Evolutionary conservation across 1,284 basidiomycete genomes (phyloP).

Genomic region (Coriolopsis trogii): DNA sequence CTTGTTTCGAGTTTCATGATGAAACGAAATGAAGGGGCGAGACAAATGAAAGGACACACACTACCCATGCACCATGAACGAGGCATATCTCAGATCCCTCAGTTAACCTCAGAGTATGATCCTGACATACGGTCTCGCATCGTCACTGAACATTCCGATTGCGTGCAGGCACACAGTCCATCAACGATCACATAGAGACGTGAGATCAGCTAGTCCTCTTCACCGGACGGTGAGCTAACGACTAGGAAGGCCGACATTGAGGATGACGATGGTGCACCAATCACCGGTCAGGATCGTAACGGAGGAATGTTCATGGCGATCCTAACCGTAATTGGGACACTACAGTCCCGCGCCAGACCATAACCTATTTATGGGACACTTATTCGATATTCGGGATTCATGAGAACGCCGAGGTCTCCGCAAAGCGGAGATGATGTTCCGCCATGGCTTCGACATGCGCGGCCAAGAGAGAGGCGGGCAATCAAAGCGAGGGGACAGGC

Average conservation of each 20-base stretch:
- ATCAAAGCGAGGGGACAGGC: not conserved
- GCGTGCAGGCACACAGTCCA: not conserved
- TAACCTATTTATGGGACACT: not conserved
- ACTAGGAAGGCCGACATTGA: not conserved
- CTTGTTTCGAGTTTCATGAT: not conserved
- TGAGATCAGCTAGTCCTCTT: no score
- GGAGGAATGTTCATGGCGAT: slow-evolving; percentile 2
- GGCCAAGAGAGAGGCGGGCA: slow-evolving; percentile 3
- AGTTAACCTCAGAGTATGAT: slow-evolving; percentile 4
- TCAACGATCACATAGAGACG: no score
- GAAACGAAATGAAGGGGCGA: slow-evolving; percentile 1
- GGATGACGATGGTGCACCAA: not conserved
- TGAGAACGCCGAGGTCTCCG: slow-evolving; percentile 12
- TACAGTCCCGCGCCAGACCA: slow-evolving; percentile 1
- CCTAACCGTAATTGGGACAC: slow-evolving; percentile 4
- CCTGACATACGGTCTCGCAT: slow-evolving; percentile 1
- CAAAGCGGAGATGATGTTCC: slow-evolving; percentile 9
- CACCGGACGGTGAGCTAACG: not conserved
- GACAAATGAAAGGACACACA: no score
- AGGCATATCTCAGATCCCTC: slow-evolving; percentile 3
- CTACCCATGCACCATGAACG: not conserved
- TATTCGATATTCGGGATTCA: slow-evolving; percentile 3
- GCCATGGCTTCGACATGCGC: slow-evolving; percentile 4
- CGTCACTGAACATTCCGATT: not conserved
- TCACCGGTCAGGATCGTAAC: slow-evolving; percentile 3